phyloP scores from a whole-genome alignment of 495 filamentous ascomycete species.

The Arthonia radiata region DNA sequence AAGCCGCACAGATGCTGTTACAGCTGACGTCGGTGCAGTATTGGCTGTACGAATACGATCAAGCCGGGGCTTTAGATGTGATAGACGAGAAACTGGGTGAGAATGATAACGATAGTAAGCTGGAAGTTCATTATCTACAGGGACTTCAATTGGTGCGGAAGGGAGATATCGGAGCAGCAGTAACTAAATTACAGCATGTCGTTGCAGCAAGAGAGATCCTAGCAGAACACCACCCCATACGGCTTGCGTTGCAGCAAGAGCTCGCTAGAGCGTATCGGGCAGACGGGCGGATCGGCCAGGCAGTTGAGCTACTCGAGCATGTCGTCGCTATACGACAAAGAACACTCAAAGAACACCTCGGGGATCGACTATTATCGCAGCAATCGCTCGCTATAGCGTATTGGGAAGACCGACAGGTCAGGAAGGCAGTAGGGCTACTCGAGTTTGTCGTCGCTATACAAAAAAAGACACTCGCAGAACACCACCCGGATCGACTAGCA shows the following conservation, averaged over 20 bases:
- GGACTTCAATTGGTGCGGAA: too few relatives aligned
- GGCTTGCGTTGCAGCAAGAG: conserved; percentile 5
- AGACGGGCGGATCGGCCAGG: conserved; percentile 4
- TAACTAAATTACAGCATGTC: too few relatives aligned
- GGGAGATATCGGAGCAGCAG: too few relatives aligned
- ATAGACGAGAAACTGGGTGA: too few relatives aligned
- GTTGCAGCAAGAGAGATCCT: conserved; percentile 8
- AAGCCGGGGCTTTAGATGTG: too few relatives aligned
- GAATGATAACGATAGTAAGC: too few relatives aligned
- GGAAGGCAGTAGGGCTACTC: conserved; percentile 7
- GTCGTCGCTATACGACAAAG: conserved; percentile 2
- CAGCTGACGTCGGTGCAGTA: too few relatives aligned
- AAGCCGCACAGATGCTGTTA: too few relatives aligned
- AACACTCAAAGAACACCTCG: conserved; percentile 2
- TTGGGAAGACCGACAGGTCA: conserved; percentile 7
- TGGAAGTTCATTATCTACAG: too few relatives aligned
- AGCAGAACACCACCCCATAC: conserved; percentile 9
- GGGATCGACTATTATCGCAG: conserved; percentile 6
- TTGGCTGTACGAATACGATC: too few relatives aligned
- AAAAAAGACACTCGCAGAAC: conserved; percentile 8
- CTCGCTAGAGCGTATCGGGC: conserved; percentile 4
- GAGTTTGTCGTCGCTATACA: conserved; percentile 12
- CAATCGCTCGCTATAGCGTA: conserved; percentile 13
- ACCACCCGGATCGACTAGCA: conserved; percentile 10
- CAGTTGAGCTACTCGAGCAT: conserved; percentile 4